A percentile compares a stretch with the other conserved stretches of the same genome.
Conservation (phyloP, 2,329 filamentous ascomycete species). For the Cordyceps tenuipes region DNA sequence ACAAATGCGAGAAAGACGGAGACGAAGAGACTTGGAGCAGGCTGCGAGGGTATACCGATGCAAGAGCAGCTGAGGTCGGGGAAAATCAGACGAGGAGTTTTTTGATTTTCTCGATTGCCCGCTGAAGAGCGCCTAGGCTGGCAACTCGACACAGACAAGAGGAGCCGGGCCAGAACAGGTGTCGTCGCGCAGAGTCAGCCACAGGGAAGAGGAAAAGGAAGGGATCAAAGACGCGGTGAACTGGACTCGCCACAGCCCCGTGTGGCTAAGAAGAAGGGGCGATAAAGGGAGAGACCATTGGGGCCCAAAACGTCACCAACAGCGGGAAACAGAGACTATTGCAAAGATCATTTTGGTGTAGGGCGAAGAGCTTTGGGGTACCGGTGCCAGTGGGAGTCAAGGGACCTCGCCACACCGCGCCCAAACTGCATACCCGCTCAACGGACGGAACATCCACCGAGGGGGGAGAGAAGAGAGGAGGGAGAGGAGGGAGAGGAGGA, state of each 20-base stretch:
- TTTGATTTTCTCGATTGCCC: not conserved
- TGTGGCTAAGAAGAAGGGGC: conserved; percentile 7
- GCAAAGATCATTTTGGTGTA: not conserved
- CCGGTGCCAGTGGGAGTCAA: too few species aligned
- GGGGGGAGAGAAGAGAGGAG: not conserved
- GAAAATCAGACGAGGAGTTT: not conserved
- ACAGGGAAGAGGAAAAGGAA: not conserved
- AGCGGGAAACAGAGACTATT: not conserved
- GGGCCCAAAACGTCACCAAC: conserved; percentile 2
- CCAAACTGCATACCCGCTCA: not conserved
- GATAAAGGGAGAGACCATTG: not conserved
- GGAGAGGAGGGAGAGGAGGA: not conserved
- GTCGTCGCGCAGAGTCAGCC: conserved; percentile 2
- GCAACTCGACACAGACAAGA: not conserved
- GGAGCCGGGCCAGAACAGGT: not conserved
- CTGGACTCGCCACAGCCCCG: conserved; percentile 8
- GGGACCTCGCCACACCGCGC: conserved; percentile 1
- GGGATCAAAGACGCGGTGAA: not conserved
- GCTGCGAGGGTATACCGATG: not conserved
- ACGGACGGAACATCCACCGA: not conserved
- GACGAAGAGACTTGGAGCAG: not conserved
- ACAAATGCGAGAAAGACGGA: not conserved
- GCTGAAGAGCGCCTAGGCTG: conserved; percentile 1
- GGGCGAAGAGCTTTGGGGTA: not conserved
- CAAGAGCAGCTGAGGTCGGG: not conserved